Conservation (phyloP, 306 rosid species). For the Rosa chinensis region DNA sequence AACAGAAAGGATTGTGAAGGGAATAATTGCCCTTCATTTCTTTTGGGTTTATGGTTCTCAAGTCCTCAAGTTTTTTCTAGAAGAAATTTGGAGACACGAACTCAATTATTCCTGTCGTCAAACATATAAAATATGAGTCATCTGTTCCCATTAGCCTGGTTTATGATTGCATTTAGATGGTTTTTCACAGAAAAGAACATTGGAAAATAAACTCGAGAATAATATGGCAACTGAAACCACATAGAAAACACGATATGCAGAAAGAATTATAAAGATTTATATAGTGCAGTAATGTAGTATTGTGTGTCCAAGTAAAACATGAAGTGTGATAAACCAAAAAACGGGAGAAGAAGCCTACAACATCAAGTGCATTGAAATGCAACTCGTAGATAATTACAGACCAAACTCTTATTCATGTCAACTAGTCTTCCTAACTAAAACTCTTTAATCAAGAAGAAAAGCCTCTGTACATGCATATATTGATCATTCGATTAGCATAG, state of each 20-base stretch:
- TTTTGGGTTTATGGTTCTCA: background rate
- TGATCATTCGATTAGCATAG: background rate
- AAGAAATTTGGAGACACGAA: background rate
- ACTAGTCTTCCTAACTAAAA: constrained; percentile 19
- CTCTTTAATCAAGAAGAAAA: constrained; percentile 12
- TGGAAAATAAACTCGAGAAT: background rate
- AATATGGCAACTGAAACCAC: background rate
- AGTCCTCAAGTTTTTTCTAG: background rate
- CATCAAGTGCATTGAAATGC: constrained; percentile 3
- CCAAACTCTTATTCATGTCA: constrained; percentile 12
- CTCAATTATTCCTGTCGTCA: background rate
- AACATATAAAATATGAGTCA: background rate
- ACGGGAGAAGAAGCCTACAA: constrained; percentile 6
- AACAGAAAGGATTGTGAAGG: background rate
- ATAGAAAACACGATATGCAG: background rate
- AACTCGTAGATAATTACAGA: background rate
- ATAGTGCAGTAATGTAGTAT: constrained; percentile 10
- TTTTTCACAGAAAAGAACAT: background rate
- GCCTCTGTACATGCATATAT: constrained; percentile 22
- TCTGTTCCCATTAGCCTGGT: background rate
- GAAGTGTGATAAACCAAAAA: background rate
- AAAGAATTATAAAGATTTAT: background rate
- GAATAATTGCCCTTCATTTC: background rate
- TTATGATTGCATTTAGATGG: background rate
- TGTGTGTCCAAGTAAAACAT: constrained; percentile 15